These are phyloP conservation scores for Pleodorina starrii DNA, from an alignment of 139 green algal genomes.

Conservation along the genomic window DNA sequence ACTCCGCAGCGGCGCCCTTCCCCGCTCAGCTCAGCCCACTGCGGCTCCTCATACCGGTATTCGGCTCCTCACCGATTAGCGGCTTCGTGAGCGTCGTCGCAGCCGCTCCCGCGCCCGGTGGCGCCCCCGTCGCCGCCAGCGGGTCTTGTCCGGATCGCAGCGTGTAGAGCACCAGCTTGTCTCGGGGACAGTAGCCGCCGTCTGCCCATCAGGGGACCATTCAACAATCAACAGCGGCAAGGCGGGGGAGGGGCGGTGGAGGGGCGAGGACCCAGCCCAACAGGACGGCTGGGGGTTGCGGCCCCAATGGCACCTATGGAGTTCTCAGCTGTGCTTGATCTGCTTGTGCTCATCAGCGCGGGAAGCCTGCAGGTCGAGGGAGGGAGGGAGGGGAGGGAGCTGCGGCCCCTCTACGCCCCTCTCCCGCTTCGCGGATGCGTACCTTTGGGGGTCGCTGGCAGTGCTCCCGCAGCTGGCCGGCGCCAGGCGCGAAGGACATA, in stretches of 20 bases:
- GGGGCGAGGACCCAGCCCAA: too few species aligned
- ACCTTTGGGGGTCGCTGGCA: too few species aligned
- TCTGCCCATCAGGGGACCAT: too few species aligned
- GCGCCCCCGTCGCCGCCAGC: background rate
- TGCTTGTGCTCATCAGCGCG: background rate
- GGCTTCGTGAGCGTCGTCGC: background rate
- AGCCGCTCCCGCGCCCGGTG: background rate
- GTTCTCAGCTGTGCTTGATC: background rate
- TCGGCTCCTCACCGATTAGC: background rate
- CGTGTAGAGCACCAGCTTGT: constrained; percentile 51
- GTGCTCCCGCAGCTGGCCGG: too few species aligned
- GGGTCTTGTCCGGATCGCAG: constrained; percentile 9
- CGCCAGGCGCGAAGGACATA: too few species aligned
- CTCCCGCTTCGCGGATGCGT: too few species aligned
- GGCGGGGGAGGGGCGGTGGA: background rate
- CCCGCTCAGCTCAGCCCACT: too few species aligned
- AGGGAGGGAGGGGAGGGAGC: too few species aligned
- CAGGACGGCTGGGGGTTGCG: too few species aligned
- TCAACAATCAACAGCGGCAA: background rate
- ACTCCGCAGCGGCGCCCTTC: too few species aligned
- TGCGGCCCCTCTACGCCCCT: too few species aligned
- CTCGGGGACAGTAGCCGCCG: constrained; percentile 8
- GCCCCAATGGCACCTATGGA: background rate
- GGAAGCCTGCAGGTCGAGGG: background rate
- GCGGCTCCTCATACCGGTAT: too few species aligned